These are phyloP conservation scores for Aspergillus sp. DNA, from an alignment of 2,329 filamentous ascomycete species.

Conservation along the genomic window DNA sequence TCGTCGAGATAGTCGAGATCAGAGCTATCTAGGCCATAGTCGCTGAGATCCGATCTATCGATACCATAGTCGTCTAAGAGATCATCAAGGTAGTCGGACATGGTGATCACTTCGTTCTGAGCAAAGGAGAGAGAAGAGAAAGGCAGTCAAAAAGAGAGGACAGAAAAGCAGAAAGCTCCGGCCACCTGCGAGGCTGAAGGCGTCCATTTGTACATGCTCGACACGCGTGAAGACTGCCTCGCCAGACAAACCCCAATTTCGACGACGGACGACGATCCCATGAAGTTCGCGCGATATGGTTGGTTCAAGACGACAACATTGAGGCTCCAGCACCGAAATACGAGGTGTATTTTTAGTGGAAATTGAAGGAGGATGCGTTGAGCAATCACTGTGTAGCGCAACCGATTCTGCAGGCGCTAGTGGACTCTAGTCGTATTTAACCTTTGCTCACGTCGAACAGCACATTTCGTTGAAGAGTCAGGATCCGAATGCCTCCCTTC, in stretches of 20 bases:
- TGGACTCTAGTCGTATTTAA: conserved; percentile 5
- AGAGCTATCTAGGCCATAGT: neutral
- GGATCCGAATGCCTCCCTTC: neutral
- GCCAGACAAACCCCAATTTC: neutral
- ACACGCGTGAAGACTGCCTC: neutral
- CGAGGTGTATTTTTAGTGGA: conserved; percentile 8
- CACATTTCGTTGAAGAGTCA: neutral
- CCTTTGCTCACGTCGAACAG: neutral
- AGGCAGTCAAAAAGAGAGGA: neutral
- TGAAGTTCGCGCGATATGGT: neutral
- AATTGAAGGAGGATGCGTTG: neutral
- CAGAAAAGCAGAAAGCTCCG: neutral
- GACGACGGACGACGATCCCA: neutral
- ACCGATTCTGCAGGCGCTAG: neutral
- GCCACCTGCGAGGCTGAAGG: neutral
- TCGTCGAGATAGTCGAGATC: conserved; percentile 2
- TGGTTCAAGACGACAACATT: conserved; percentile 1
- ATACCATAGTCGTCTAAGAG: neutral
- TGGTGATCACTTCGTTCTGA: neutral
- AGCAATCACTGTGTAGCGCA: conserved; percentile 9
- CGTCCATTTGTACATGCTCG: neutral
- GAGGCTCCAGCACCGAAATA: conserved; percentile 13
- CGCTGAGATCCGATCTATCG: neutral
- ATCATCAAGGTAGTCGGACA: neutral
- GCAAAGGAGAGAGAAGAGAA: neutral